Percentiles rank a stretch among this genome's conserved stretches.
phyloP scores from a whole-genome alignment of 2,329 filamentous ascomycete genomes.

The Penicillium hordei region DNA sequence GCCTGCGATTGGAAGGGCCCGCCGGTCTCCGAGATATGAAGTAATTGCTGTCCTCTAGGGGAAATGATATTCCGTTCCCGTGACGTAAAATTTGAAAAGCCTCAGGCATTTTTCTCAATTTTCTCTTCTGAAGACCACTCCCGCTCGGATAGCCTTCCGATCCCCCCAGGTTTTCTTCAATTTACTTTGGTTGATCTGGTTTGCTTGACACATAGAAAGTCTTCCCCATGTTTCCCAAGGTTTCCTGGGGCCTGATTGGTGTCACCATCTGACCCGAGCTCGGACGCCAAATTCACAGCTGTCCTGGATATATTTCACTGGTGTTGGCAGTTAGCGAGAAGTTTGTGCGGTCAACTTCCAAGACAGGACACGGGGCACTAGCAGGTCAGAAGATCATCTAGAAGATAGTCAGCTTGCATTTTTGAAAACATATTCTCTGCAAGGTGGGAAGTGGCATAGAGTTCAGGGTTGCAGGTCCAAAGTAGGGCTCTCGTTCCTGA shows the following conservation, averaged over 20 bases:
- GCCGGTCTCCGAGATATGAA: slow-evolving; percentile 20
- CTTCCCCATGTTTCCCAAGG: not conserved
- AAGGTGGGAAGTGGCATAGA: not conserved
- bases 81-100: not conserved
- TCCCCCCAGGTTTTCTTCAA: not conserved
- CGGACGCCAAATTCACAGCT: not conserved
- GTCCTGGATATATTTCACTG: not conserved
- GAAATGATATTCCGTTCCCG: slow-evolving; percentile 16
- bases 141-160: not conserved
- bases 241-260: not conserved
- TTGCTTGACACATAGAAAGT: not conserved
- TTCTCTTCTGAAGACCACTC: not conserved
- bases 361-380: not conserved
- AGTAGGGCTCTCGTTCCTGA: not conserved
- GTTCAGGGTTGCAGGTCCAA: not conserved
- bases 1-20: slow-evolving; percentile 23
- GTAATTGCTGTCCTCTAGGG: slow-evolving; percentile 15
- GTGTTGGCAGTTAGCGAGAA: not conserved
- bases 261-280: slow-evolving; percentile 1
- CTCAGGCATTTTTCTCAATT: not conserved
- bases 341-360: not conserved
- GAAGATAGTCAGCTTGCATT: not conserved
- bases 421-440: slow-evolving; percentile 1
- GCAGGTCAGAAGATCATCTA: slow-evolving; percentile 4
- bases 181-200: not conserved